Percentiles rank a stretch among this genome's conserved stretches.
Conservation (phyloP, 1,284 basidiomycete species). For the Stygiomarasmius scandens region DNA sequence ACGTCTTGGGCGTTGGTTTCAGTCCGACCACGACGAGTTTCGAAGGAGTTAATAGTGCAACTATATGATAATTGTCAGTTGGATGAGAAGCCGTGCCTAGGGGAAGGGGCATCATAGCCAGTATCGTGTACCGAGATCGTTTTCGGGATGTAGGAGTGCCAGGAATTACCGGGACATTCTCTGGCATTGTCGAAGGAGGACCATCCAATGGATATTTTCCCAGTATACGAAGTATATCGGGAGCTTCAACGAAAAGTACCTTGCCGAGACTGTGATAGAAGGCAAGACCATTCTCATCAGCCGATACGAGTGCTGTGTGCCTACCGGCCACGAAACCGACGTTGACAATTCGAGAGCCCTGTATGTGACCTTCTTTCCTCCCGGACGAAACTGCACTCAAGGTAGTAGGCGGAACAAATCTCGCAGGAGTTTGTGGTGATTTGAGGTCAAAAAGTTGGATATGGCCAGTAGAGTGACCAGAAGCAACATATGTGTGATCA, state of each 20-base stretch:
- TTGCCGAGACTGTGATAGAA: conserved; percentile 97
- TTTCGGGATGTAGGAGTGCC: conserved; percentile 38
- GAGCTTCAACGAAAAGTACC: conserved; percentile 93
- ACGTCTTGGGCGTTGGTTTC: conserved; percentile 91
- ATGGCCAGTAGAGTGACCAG: conserved; percentile 86
- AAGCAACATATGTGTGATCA: conserved; percentile 92
- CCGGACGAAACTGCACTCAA: conserved; percentile 74
- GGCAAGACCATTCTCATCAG: conserved; percentile 89
- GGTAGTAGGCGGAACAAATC: conserved; percentile 75
- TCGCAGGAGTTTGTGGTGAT: conserved; percentile 65
- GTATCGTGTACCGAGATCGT: conserved; percentile 60
- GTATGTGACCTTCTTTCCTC: conserved; percentile 90
- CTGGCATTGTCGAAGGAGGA: conserved; percentile 16
- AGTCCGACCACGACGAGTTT: conserved; percentile 94
- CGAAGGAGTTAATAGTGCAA: conserved; percentile 86
- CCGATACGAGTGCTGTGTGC: conserved; percentile 92
- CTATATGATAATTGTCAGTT: conserved; percentile 83
- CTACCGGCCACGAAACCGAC: conserved; percentile 92
- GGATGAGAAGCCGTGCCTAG: conserved; percentile 76
- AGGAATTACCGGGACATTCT: conserved; percentile 17
- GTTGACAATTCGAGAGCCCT: conserved; percentile 83
- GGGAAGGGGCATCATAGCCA: conserved; percentile 84
- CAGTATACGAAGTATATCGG: conserved; percentile 92
- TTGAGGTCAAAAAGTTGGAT: conserved; percentile 88
- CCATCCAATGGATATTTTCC: conserved; percentile 83